Base-by-base conservation (phyloP, 805 yeast species). In the Maudiozyma barnettii region DNA sequence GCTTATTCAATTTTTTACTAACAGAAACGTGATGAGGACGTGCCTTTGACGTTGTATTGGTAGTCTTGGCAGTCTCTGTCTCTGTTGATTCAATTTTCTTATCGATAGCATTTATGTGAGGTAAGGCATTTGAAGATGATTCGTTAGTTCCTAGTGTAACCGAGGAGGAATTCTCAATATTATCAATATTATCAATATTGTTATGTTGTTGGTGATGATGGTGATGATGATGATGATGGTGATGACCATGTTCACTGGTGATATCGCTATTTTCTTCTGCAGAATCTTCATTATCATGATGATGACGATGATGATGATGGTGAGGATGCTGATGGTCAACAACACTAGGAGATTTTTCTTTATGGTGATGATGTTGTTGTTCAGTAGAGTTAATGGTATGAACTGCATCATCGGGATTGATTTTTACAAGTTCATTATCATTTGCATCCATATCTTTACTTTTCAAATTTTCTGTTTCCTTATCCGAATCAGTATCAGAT, bases 21-120 rank as follows among this genome's bases (percentile, higher is more conserved):
- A 22, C 8, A 1, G 33, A 23, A 6, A n/a, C 14, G 41, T 52
- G 54, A 38, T 46, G 54, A 5, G 56, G 43, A 38, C 49, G 50
- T 13, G 35, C 33, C 13, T 45, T 47, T 30, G 49, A 44, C 41
- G 41, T 41, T 38, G 40, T 9, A n/a, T 13, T 21, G 21, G 39
- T 36, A 36, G 10, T 18, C 12, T 36, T 4, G n/a, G n/a, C n/a
- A n/a, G n/a, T n/a, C n/a, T 18, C 20, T 35, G 9, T n/a, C 38
- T 16, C 38, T 18, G 38, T 26, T 9, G 30, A 26, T 2, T 12
- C 30, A 6, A 26, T 6, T 26, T 26, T 26, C 30, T 26, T 26
- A 26, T 26, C 30, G 8, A 6, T 4, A 26, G 8, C 10, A 26
- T 26, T 26, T 12, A 9, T 12, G 8, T 26, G 30, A 12, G 30